Evolutionary conservation across 2,329 filamentous ascomycete species (phyloP), one percentile per base, ranked within the genome.

Genomic region (Penicillium verrucosum): DNA sequence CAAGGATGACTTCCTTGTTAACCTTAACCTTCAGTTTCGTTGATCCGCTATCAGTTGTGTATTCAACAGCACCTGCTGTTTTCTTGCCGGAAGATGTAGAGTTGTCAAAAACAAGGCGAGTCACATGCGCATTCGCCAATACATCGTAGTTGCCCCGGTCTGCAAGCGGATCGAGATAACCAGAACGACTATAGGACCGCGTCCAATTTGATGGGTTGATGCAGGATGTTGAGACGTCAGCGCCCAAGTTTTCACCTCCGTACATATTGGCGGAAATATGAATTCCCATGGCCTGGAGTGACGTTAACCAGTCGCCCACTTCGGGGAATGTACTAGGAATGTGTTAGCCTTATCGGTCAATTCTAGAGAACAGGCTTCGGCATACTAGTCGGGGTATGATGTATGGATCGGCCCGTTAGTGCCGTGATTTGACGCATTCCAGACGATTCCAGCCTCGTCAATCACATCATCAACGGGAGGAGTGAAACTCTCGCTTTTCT

Each of bases 161-260:
- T 11, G 65, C 59, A 8, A 73, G 62, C 18, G 71, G 69, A 23
- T 73, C 71, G 7, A 73, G 70, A 61, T 73, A 73, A 8, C 70
- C 71, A 1, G 70, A 65, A 5, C 67, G 65, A 59, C 70, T 73
- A 58, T 73, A 73, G 4, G 71, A 73, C 4, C 71, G 67, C 0
- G 69, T 73, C 70, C 71, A 72, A 50, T 72, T 73, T 32, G 61
- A 57, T 4, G 70, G 71, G 44, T 73, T 72, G 61, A 73, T 73
- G 45, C 57, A 62, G 10, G 70, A 73, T 1, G 70, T 72, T 21
- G 71, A 66, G n/a, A 73, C 66, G 23, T 71, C 70, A 7, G 67
- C 64, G 23, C 70, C 71, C 61, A 64, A 68, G 30, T 61, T 68
- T 10, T 70, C 50, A 29, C 71, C 71, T 7, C 68, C 66, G 37